These are phyloP conservation scores for Panellus pusillus DNA, from an alignment of 768 basidiomycete species.

Conservation along the genomic window DNA sequence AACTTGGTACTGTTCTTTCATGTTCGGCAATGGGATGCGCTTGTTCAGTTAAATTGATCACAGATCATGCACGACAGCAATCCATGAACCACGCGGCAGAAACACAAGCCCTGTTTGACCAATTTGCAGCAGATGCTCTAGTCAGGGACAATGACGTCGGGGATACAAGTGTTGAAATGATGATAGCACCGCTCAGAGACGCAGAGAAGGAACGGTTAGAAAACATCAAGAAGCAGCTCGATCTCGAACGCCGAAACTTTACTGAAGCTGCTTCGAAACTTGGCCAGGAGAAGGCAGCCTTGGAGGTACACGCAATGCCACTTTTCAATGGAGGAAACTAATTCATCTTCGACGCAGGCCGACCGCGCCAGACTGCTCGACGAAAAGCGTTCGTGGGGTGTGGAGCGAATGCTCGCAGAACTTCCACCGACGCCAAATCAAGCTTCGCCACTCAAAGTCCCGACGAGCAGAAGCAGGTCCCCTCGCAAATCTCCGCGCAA, in stretches of 20 bases:
- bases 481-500: conserved; percentile 43
- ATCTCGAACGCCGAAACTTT: conserved; percentile 63
- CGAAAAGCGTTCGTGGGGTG: conserved; percentile 75
- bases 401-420: conserved; percentile 60
- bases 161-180: conserved; percentile 54
- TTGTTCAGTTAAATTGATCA: neutral
- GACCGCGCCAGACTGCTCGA: conserved; percentile 62
- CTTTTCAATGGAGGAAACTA: conserved; percentile 10
- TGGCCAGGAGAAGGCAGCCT: conserved; percentile 59
- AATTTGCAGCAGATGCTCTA: conserved; percentile 49
- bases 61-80: conserved; percentile 51
- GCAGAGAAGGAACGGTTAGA: conserved; percentile 56
- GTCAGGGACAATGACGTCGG: conserved; percentile 31
- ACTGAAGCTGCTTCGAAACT: conserved; percentile 63
- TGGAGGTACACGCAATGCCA: conserved; percentile 52
- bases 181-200: conserved; percentile 52
- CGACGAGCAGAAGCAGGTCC: conserved; percentile 29
- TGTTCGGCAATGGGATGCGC: neutral
- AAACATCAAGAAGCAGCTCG: conserved; percentile 53
- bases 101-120: conserved; percentile 56
- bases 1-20: conserved; percentile 50
- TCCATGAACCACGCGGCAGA: conserved; percentile 41
- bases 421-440: conserved; percentile 46
- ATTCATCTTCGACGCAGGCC: conserved; percentile 40
- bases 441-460: conserved; percentile 22